A percentile compares a stretch with the other conserved stretches of the same genome.
Conservation (phyloP, 257 asterid species). For the Plantago elongata region DNA sequence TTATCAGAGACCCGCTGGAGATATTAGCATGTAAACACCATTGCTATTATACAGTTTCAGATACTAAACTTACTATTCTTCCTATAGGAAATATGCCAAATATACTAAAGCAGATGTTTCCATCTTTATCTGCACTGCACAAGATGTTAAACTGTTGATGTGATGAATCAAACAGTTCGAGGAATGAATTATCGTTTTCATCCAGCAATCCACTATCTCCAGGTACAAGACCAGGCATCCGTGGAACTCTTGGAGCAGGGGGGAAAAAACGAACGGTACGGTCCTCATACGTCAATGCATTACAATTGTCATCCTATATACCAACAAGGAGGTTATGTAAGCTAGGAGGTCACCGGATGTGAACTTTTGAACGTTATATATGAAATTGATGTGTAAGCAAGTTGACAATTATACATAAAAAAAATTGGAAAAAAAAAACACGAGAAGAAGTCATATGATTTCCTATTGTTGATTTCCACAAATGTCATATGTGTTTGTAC, state of each 20-base stretch:
- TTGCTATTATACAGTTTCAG: neutral
- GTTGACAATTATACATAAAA: too few relatives aligned
- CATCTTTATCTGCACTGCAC: conserved; percentile 93
- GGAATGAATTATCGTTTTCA: conserved; percentile 66
- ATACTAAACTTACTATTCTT: conserved; percentile 61
- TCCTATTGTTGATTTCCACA: neutral
- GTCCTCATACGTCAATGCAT: conserved; percentile 59
- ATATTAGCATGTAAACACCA: conserved; percentile 9
- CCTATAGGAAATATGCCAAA: conserved; percentile 96
- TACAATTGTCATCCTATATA: conserved; percentile 48
- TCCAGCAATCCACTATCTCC: conserved; percentile 83
- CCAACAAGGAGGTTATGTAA: neutral
- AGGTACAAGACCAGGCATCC: conserved; percentile 81
- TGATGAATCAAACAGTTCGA: conserved; percentile 83
- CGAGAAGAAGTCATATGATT: neutral
- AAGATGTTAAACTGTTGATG: conserved; percentile 72
- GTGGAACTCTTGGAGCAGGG: conserved; percentile 84
- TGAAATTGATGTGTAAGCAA: too few relatives aligned
- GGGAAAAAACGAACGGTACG: conserved; percentile 94
- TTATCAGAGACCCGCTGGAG: conserved; percentile 21
- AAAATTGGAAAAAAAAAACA: too few relatives aligned
- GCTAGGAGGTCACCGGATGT: too few relatives aligned
- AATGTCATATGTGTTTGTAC: neutral
- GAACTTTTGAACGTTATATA: too few relatives aligned
- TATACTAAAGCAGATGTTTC: conserved; percentile 78